phyloP scores from a whole-genome alignment of 1,284 basidiomycete genomes.

The Pseudozyma pruni region DNA sequence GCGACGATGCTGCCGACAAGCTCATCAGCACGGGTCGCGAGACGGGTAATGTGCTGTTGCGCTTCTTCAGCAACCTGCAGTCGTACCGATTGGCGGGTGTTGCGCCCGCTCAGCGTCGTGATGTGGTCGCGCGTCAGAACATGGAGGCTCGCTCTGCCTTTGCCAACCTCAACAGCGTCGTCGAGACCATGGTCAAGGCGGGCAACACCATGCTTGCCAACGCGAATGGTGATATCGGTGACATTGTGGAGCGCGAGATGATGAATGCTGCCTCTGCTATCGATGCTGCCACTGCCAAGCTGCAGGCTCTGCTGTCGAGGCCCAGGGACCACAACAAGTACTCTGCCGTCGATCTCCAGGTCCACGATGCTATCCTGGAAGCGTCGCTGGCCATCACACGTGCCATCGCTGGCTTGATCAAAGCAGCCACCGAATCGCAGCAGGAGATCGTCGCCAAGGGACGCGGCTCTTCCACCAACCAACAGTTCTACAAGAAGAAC shows the following conservation, averaged over 20 bases:
- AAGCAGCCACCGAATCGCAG: conserved; percentile 95
- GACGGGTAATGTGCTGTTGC: conserved; percentile 85
- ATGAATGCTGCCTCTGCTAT: conserved; percentile 90
- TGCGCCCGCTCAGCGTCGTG: conserved; percentile 77
- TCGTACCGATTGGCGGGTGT: conserved; percentile 81
- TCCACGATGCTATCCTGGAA: conserved; percentile 95
- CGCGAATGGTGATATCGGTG: conserved; percentile 91
- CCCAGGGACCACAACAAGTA: conserved; percentile 85
- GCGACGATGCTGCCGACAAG: conserved; percentile 90
- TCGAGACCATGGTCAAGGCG: conserved; percentile 88
- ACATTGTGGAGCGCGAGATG: conserved; percentile 98
- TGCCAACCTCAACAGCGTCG: conserved; percentile 83
- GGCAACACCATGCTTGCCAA: conserved; percentile 79
- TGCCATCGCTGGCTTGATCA: conserved; percentile 92
- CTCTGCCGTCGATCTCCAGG: conserved; percentile 90
- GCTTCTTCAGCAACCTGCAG: conserved; percentile 94
- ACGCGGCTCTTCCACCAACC: conserved; percentile 83
- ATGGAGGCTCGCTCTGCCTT: conserved; percentile 84
- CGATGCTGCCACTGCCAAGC: conserved; percentile 86
- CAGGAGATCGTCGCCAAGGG: conserved; percentile 97
- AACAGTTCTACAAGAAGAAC: conserved; percentile 99
- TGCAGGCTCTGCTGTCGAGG: conserved; percentile 88
- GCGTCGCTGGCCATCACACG: conserved; percentile 93
- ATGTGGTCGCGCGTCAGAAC: conserved; percentile 89
- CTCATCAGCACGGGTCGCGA: conserved; percentile 85